Evolutionary conservation across 345 rosid species (phyloP).

Genomic region (Nephelium lappaceum): DNA sequence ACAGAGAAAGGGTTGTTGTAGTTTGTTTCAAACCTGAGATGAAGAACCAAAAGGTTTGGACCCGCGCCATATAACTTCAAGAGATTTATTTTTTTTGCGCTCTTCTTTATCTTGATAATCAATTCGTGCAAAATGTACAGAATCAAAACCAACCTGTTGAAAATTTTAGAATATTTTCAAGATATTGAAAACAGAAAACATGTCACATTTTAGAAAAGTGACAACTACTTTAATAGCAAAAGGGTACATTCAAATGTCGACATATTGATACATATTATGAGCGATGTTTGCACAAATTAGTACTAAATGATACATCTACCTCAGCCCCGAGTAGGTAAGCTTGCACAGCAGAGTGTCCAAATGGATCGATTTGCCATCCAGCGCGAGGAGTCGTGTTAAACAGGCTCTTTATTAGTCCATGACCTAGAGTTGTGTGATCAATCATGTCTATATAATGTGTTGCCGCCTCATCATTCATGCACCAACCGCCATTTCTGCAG

Average conservation of each 20-base stretch:
- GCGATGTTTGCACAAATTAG: background rate
- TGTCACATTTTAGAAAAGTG: background rate
- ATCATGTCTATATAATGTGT: conserved; percentile 86
- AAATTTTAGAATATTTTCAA: background rate
- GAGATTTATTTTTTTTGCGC: conserved; percentile 60
- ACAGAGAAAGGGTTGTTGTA: background rate
- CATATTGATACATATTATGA: too few species aligned
- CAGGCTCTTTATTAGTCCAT: conserved; percentile 55
- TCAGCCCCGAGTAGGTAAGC: conserved; percentile 83
- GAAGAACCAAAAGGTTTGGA: conserved; percentile 81
- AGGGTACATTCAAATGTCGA: background rate
- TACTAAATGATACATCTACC: conserved; percentile 35
- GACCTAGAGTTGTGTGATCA: conserved; percentile 89
- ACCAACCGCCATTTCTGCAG: conserved; percentile 91
- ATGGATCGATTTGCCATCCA: conserved; percentile 94
- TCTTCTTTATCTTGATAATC: conserved; percentile 86
- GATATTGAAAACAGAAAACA: background rate
- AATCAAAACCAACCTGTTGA: conserved; percentile 77
- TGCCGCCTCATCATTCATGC: conserved; percentile 92
- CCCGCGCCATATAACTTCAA: conserved; percentile 88
- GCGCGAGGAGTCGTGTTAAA: conserved; percentile 77
- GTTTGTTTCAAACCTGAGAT: conserved; percentile 54
- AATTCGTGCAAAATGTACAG: conserved; percentile 83
- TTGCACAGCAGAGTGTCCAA: conserved; percentile 92
- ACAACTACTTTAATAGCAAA: background rate